Percentiles rank a stretch among this genome's conserved stretches.
Evolutionary conservation across 1,284 basidiomycete species (phyloP).

Genomic region (Anthracocystis walkeri): DNA sequence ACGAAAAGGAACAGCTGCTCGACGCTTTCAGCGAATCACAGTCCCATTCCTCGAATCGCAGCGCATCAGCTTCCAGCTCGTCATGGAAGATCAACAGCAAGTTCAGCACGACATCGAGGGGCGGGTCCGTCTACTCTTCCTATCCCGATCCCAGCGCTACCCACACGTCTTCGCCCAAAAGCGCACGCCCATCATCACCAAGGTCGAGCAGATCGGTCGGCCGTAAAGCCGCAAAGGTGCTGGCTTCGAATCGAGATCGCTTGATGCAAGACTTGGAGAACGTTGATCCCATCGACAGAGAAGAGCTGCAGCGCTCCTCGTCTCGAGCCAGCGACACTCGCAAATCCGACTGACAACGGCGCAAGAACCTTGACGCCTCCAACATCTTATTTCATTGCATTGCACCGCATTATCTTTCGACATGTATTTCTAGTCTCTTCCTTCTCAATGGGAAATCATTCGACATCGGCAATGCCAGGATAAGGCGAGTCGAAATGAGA

Average conservation of each 20-base stretch:
- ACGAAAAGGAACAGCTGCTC: conserved; percentile 46
- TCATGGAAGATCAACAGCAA: conserved; percentile 49
- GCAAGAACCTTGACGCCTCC: neutral
- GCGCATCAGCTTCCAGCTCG: conserved; percentile 9
- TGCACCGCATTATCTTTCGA: conserved; percentile 6
- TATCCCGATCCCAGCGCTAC: conserved; percentile 30
- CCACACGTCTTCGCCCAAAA: conserved; percentile 13
- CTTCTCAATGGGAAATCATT: neutral
- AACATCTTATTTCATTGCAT: conserved; percentile 7
- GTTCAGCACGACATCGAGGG: conserved; percentile 40
- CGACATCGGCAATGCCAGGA: neutral
- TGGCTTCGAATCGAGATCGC: conserved; percentile 25
- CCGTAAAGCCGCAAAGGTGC: conserved; percentile 41
- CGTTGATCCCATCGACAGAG: conserved; percentile 38
- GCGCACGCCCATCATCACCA: conserved; percentile 15
- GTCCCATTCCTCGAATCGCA: conserved; percentile 15
- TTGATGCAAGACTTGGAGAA: conserved; percentile 45
- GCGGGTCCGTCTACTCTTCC: conserved; percentile 36
- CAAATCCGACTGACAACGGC: conserved; percentile 36
- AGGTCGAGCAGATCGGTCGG: conserved; percentile 26
- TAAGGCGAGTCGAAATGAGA: neutral
- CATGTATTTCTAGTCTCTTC: conserved; percentile 21
- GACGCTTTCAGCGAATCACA: conserved; percentile 37
- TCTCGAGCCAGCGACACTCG: conserved; percentile 38
- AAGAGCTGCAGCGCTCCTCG: conserved; percentile 38